Conservation (phyloP, 2,329 filamentous ascomycete genomes). For the Berkeleyomyces basicola region DNA sequence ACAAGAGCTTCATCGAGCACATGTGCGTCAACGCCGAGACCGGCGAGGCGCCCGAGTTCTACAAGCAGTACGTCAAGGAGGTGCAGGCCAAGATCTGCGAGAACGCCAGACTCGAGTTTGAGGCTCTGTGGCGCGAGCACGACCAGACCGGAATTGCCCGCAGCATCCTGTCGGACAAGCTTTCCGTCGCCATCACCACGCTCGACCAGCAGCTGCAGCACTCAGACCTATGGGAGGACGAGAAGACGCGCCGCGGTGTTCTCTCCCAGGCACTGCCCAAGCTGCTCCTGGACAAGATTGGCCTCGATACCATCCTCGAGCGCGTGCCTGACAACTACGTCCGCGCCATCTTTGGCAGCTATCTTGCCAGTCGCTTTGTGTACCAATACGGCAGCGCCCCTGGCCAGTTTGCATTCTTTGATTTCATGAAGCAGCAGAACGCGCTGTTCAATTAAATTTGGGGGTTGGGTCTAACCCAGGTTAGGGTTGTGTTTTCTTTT, state of each 20-base stretch:
- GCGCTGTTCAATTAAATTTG: neutral
- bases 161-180: conserved; percentile 77
- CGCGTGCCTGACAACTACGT: conserved; percentile 87
- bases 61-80: conserved; percentile 78
- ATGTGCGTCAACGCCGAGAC: conserved; percentile 64
- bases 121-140: conserved; percentile 94
- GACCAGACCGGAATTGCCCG: conserved; percentile 62
- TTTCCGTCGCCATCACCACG: conserved; percentile 86
- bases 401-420: conserved; percentile 95
- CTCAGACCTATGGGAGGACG: conserved; percentile 79
- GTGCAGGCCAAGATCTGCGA: conserved; percentile 83
- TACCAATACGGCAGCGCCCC: conserved; percentile 88
- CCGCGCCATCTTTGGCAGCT: conserved; percentile 88
- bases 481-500: neutral
- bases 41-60: conserved; percentile 73
- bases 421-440: conserved; percentile 49
- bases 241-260: conserved; percentile 59
- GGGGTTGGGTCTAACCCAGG: neutral
- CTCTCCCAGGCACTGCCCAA: conserved; percentile 73
- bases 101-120: conserved; percentile 87
- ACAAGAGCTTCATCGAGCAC: conserved; percentile 70
- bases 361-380: conserved; percentile 86
- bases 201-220: conserved; percentile 92
- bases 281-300: conserved; percentile 74
- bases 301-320: conserved; percentile 69